Percentiles rank a stretch among this genome's conserved stretches.
These are phyloP conservation scores for Asterophora lycoperdoides DNA, from an alignment of 768 basidiomycete species.

Conservation along the genomic window DNA sequence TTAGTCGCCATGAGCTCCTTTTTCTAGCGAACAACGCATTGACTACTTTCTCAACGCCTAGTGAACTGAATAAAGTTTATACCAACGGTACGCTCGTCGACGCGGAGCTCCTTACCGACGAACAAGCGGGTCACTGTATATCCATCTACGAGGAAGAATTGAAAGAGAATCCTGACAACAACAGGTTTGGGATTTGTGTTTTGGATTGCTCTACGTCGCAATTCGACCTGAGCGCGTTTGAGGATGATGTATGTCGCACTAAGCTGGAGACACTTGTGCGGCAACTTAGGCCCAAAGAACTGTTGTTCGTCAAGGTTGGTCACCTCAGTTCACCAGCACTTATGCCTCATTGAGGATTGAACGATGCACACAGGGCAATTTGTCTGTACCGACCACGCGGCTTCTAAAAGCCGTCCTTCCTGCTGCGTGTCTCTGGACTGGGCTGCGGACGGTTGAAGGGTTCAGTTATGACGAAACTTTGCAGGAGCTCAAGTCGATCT, in stretches of 20 bases:
- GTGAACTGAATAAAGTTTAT: constrained; percentile 92
- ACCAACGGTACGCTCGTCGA: constrained; percentile 97
- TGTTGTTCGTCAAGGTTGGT: constrained; percentile 78
- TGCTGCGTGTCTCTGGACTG: constrained; percentile 82
- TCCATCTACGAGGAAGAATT: constrained; percentile 69
- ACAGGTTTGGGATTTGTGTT: constrained; percentile 83
- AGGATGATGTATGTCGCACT: constrained; percentile 91
- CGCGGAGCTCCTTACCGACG: constrained; percentile 80
- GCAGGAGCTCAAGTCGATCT: constrained; percentile 62
- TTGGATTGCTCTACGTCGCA: constrained; percentile 94
- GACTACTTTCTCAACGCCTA: constrained; percentile 19
- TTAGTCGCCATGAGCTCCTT: constrained; percentile 20
- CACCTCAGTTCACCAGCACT: not conserved
- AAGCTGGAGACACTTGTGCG: constrained; percentile 90
- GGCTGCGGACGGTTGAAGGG: constrained; percentile 79
- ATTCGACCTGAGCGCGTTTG: constrained; percentile 85
- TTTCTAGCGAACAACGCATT: too few species aligned
- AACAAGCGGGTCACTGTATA: constrained; percentile 94
- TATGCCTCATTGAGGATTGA: too few species aligned
- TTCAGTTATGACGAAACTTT: constrained; percentile 70
- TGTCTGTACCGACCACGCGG: constrained; percentile 79
- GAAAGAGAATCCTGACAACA: constrained; percentile 37
- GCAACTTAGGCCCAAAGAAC: constrained; percentile 86
- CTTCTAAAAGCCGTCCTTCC: constrained; percentile 80
- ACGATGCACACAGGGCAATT: constrained; percentile 56